Conservation (phyloP, 768 basidiomycete species). For the Suillus subaureus region DNA sequence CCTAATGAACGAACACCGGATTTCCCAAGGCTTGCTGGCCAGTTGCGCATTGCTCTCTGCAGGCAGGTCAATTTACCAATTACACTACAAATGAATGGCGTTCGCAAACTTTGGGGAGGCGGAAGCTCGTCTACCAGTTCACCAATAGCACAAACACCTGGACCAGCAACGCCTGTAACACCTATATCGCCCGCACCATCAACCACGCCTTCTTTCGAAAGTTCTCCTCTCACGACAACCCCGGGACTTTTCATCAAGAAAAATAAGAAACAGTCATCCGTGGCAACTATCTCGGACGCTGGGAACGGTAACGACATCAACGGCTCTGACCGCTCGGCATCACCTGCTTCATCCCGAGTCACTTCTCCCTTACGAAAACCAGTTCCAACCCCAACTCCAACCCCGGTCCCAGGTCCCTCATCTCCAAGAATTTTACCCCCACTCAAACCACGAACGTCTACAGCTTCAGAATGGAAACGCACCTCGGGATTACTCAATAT, state of each 20-base stretch:
- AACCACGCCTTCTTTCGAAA: not conserved
- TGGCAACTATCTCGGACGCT: constrained; percentile 21
- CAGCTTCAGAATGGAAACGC: constrained; percentile 44
- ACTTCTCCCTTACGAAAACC: constrained; percentile 24
- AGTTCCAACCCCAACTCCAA: constrained; percentile 30
- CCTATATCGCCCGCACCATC: constrained; percentile 24
- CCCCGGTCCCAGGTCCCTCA: constrained; percentile 44
- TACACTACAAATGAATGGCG: constrained; percentile 51
- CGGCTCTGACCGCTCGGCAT: constrained; percentile 28
- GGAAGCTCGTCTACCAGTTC: constrained; percentile 34
- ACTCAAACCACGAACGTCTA: constrained; percentile 38
- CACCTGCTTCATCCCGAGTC: constrained; percentile 26
- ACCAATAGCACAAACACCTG: constrained; percentile 27
- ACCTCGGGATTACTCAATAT: constrained; percentile 52
- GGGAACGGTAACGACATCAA: constrained; percentile 21
- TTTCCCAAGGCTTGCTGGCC: constrained; percentile 5
- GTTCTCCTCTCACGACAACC: constrained; percentile 24
- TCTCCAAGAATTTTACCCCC: constrained; percentile 38
- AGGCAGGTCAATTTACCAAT: constrained; percentile 32
- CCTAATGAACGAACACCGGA: not conserved
- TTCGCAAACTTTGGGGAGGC: constrained; percentile 63
- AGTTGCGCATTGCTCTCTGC: not conserved
- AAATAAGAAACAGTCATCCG: constrained; percentile 41
- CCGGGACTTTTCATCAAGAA: constrained; percentile 53
- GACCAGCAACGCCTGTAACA: constrained; percentile 16